phyloP scores from a whole-genome alignment of 225 moss, liverwort and hornwort genomes.

The Bryoerythrophyllum caledonicum region DNA sequence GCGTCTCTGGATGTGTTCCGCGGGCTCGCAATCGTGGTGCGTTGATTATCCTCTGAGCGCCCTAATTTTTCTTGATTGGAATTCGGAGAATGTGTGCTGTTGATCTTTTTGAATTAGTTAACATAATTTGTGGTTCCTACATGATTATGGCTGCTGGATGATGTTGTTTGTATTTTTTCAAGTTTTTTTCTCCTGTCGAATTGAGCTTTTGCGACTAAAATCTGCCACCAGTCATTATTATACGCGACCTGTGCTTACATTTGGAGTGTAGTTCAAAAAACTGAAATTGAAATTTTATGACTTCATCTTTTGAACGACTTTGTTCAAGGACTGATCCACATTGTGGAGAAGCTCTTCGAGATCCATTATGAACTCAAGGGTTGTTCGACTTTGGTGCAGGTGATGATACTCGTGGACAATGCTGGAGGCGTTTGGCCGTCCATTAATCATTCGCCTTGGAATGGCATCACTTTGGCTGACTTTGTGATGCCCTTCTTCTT shows the following conservation, averaged over 20 bases:
- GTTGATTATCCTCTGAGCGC: not conserved
- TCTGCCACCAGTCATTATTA: not conserved
- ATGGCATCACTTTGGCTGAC: slow-evolving; percentile 61
- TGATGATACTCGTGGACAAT: slow-evolving; percentile 74
- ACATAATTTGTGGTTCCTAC: too few species aligned
- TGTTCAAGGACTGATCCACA: too few species aligned
- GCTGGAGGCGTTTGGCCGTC: slow-evolving; percentile 58
- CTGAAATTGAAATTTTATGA: too few species aligned
- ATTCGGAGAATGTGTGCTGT: not conserved
- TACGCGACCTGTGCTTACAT: not conserved
- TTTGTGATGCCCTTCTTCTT: slow-evolving; percentile 73
- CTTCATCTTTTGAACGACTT: not conserved
- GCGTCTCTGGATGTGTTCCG: slow-evolving; percentile 66
- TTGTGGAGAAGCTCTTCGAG: too few species aligned
- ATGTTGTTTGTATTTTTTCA: not conserved
- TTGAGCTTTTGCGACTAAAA: not conserved
- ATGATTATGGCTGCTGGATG: not conserved
- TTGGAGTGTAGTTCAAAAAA: not conserved
- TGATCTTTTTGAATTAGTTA: not conserved
- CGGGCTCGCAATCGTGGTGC: slow-evolving; percentile 62
- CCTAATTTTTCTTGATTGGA: not conserved
- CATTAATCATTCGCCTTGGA: slow-evolving; percentile 72
- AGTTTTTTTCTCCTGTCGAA: not conserved
- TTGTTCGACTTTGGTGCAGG: slow-evolving; percentile 33
- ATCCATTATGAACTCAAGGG: not conserved